Percentiles rank a stretch among this genome's conserved stretches.
These are phyloP conservation scores for Phyllostachys edulis DNA, from an alignment of 176 grass and related monocot species.

Conservation along the genomic window DNA sequence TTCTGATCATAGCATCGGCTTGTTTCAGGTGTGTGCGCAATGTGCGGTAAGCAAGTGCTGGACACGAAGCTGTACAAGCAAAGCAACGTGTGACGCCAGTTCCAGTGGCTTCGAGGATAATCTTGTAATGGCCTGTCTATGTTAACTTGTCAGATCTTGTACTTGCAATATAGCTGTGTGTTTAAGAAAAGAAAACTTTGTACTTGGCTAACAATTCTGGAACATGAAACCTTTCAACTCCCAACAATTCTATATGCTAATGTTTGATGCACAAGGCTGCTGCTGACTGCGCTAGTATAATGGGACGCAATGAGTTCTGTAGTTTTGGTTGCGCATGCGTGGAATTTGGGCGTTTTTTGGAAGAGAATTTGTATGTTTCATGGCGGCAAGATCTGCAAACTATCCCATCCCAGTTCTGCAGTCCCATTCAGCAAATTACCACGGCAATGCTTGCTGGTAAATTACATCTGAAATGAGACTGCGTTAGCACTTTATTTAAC, in stretches of 20 bases:
- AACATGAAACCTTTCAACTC: background rate
- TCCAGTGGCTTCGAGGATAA: background rate
- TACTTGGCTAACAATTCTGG: slow-evolving; percentile 34
- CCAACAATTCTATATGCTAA: background rate
- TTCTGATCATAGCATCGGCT: background rate
- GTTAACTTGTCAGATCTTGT: slow-evolving; percentile 25
- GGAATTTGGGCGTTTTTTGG: background rate
- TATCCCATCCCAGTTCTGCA: background rate
- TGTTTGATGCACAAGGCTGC: too few species aligned
- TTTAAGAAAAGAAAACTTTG: background rate
- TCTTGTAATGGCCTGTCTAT: background rate
- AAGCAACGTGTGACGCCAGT: slow-evolving; percentile 73
- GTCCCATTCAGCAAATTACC: background rate
- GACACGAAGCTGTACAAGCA: slow-evolving; percentile 96
- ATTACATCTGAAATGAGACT: background rate
- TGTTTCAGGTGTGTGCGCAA: slow-evolving; percentile 77
- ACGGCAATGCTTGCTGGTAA: background rate
- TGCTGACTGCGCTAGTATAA: too few species aligned
- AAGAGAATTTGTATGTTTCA: background rate
- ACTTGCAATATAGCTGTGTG: background rate
- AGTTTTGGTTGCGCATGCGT: background rate
- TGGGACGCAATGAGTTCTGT: background rate
- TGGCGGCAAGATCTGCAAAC: background rate
- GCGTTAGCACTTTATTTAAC: too few species aligned
- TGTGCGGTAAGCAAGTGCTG: slow-evolving; percentile 97